Conservation (phyloP, 768 basidiomycete species). For the Tricholoma hemisulphureum region DNA sequence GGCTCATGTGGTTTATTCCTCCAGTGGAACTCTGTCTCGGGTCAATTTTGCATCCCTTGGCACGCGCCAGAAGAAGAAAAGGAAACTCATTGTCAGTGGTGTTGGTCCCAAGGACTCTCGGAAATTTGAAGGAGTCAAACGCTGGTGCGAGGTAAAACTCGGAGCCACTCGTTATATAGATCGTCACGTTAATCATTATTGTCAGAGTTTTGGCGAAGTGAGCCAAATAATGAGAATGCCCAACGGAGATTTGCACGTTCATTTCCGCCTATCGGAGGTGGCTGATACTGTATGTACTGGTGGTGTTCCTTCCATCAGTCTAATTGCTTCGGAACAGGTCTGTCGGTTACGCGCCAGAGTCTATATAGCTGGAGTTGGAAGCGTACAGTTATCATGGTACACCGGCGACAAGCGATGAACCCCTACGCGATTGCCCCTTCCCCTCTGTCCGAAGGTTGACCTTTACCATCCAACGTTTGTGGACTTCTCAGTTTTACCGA, state of each 20-base stretch:
- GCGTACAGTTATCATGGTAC: conserved; percentile 75
- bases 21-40: conserved; percentile 30
- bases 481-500: not conserved
- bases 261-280: conserved; percentile 72
- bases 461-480: not conserved
- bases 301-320: not conserved
- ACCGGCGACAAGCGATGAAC: conserved; percentile 48
- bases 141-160: conserved; percentile 70
- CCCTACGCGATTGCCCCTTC: not conserved
- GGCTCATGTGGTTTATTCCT: conserved; percentile 39
- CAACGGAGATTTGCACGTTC: conserved; percentile 76
- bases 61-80: conserved; percentile 48
- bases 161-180: conserved; percentile 2
- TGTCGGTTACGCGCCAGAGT: conserved; percentile 78
- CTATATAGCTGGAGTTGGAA: conserved; percentile 71
- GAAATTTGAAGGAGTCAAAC: conserved; percentile 65
- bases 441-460: conserved; percentile 5
- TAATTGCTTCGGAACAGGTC: conserved; percentile 43
- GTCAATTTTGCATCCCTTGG: conserved; percentile 40
- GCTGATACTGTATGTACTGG: conserved; percentile 66
- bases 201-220: conserved; percentile 72
- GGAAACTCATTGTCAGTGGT: conserved; percentile 70
- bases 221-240: conserved; percentile 70
- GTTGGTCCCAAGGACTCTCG: conserved; percentile 56
- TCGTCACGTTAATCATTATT: conserved; percentile 2